Percentiles rank a stretch among this genome's conserved stretches.
phyloP scores from a whole-genome alignment of 768 basidiomycete genomes.

The Kwoniella europaea region DNA sequence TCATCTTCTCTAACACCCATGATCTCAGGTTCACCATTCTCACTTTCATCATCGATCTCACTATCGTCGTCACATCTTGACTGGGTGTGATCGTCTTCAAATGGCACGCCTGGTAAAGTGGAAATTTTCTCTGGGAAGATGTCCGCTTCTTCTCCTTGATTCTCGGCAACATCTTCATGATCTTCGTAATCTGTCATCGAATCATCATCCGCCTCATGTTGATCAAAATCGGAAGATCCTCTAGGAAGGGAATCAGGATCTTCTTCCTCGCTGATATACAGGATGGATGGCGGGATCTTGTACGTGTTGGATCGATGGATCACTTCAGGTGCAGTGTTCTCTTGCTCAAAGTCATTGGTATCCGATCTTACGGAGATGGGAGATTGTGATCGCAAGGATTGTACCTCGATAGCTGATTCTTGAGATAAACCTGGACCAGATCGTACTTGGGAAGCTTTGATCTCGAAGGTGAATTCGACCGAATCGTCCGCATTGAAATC shows the following conservation, averaged over 20 bases:
- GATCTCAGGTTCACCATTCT: slow-evolving; percentile 3
- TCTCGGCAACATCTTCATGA: slow-evolving; percentile 1
- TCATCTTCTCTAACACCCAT: background rate
- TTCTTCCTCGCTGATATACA: slow-evolving; percentile 35
- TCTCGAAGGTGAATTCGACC: background rate
- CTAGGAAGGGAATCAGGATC: slow-evolving; percentile 16
- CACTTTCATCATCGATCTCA: background rate
- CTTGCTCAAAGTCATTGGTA: background rate
- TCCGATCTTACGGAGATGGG: slow-evolving; percentile 7
- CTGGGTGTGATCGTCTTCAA: background rate
- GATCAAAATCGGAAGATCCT: background rate
- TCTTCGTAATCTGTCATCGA: slow-evolving; percentile 24
- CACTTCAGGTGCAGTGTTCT: background rate
- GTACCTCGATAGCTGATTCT: slow-evolving; percentile 3
- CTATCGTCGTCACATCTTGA: background rate
- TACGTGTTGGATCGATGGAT: slow-evolving; percentile 17
- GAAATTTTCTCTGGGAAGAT: background rate
- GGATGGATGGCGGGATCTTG: slow-evolving; percentile 31
- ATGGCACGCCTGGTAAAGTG: background rate
- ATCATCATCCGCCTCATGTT: slow-evolving; percentile 3
- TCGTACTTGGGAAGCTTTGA: background rate
- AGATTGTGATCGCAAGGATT: background rate
- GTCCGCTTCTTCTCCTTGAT: background rate
- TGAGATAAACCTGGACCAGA: background rate
- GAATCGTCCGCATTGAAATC: slow-evolving; percentile 1